Evolutionary conservation across 2,329 filamentous ascomycete species (phyloP), one percentile per base, ranked within the genome.

Genomic region (Ascochyta pisi): DNA sequence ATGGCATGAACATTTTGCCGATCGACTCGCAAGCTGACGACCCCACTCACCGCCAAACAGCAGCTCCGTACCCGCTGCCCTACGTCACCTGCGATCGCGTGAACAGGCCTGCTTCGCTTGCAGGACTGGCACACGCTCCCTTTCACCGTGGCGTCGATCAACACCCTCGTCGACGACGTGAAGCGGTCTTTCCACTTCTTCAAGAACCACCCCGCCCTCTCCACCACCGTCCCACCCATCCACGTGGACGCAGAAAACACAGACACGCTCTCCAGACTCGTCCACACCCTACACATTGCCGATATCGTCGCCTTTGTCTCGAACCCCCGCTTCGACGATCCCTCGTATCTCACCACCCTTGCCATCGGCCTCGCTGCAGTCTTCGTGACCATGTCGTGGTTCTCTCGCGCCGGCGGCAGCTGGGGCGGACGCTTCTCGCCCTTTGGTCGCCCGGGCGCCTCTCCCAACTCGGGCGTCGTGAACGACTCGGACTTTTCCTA

Each of bases 401-500:
- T 78, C 44, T 80, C 78, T 23, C 78, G 79, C 58, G 67, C 78
- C 49, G 75, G 76, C 55, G 67, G 71, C 63, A 63, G 62, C 53
- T 76, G 77, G 66, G 71, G 76, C 39, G 79, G 79, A 33, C 77
- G 78, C 58, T 81, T 81, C 69, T 81, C 78, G 23, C 80, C 80
- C 15, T 82, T 82, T 63, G 77, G 78, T 13, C 78, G 80, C 42
- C 74, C 74, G 19, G 63, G 67, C 68, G 74, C 55, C 58, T 74
- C 61, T 58, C 73, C 65, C 22, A 69, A 65, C 48, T 65, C 71
- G 15, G 73, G 86, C 29, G 82, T 86, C 62, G 87, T 93, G 57
- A 89, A 86, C 65, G 89, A 92, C 64, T 85, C 88, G 31, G 90
- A 93, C 77, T 94, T 87, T 74, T 89, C 86, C 71, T 93, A 94